These are phyloP conservation scores for Ballota nigra DNA, from an alignment of 257 asterid species.

Conservation along the genomic window DNA sequence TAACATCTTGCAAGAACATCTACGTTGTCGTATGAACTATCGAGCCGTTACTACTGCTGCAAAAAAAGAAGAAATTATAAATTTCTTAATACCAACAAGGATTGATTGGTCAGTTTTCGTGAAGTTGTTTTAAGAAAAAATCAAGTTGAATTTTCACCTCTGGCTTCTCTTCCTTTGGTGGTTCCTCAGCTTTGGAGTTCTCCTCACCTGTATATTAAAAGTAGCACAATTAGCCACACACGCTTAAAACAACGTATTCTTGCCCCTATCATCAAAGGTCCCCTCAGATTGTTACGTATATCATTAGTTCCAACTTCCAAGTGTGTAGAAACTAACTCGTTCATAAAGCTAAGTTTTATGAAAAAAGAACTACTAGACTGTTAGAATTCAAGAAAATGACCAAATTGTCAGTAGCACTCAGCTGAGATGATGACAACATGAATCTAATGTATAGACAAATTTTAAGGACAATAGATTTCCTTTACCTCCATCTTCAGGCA, in stretches of 20 bases:
- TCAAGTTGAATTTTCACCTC: conserved; percentile 38
- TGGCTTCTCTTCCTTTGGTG: conserved; percentile 48
- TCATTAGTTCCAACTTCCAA: not conserved
- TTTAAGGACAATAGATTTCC: not conserved
- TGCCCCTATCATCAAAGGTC: no score
- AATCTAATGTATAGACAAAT: not conserved
- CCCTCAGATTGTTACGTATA: no score
- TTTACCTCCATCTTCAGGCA: conserved; percentile 90
- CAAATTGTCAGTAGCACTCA: no score
- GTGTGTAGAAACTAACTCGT: not conserved
- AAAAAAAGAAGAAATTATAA: not conserved
- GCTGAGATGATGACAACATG: not conserved
- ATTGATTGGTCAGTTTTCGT: not conserved
- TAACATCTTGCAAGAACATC: conserved; percentile 20
- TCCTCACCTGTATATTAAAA: conserved; percentile 58
- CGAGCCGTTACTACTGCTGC: conserved; percentile 25
- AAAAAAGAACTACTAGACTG: not conserved
- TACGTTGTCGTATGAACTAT: not conserved
- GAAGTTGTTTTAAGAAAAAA: not conserved
- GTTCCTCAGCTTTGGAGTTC: conserved; percentile 55
- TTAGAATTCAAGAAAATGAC: not conserved
- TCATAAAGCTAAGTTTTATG: not conserved
- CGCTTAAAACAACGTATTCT: no score
- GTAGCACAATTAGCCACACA: not conserved
- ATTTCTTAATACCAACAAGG: not conserved